Evolutionary conservation across 1,284 basidiomycete genomes (phyloP), one percentile per base, ranked within the genome.

Genomic region (Phlebopus sp.): DNA sequence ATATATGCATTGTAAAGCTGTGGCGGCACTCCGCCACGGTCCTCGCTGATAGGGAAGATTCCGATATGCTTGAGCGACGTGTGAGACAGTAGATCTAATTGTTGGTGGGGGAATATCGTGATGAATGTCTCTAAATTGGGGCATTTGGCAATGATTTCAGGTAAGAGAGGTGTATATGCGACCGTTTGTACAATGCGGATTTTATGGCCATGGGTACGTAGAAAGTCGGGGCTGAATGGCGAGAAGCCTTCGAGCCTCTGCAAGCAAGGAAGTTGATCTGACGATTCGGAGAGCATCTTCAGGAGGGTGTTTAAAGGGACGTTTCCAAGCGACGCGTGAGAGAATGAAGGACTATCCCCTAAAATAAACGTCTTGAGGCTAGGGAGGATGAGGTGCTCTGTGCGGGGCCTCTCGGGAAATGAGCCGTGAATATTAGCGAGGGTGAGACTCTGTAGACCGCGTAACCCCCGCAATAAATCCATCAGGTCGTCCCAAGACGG

Each of bases 161-260:
- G 66, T 7, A 75, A 54, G 23, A 59, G 58, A 1, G 60, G 59
- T 8, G 63, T 49, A 55, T 64, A 25, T 47, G 67, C 47, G 40
- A 64, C 62, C 2, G 71, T 72, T 41, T 70, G 65, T 36, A 75
- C 65, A 17, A 55, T 57, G 17, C 61, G 62, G 32, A 75, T 63
- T 56, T 75, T 76, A 42, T 52, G 52, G 4, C 73, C 74, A 29
- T 76, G 71, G 0, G 62, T 59, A 11, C 50, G 43, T 50, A 75
- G 59, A 49, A 75, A 76, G 9, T 59, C 55, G 27, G 64, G 53
- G 37, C 62, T 61, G 2, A 74, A 73, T 11, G 72, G 69, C 1
- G 71, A 62, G 34, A 73, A 73, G 11, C 69, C 64, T 45, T 76
- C 74, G 25, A 75, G 61, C 18, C 71, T 63, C 9, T 62, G 57